Evolutionary conservation across 2,329 filamentous ascomycete genomes (phyloP).

Genomic region (Coniochaeta prunicola): DNA sequence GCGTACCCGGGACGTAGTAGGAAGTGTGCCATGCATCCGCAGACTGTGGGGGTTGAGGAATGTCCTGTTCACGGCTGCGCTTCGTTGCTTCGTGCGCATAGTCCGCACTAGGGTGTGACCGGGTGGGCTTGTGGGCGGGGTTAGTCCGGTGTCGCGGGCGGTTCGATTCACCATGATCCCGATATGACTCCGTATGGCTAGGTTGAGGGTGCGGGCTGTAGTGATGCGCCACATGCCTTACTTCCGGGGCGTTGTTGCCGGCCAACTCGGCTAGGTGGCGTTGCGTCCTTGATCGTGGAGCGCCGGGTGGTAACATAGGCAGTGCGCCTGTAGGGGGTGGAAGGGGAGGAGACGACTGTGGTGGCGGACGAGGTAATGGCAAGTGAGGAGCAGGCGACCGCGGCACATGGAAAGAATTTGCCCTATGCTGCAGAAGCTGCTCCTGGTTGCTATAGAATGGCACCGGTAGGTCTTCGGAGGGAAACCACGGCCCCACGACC

Average conservation of each 20-base stretch:
- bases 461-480: not conserved
- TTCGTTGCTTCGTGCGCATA: not conserved
- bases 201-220: not conserved
- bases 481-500: constrained; percentile 1
- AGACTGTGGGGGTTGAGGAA: not conserved
- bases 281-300: not conserved
- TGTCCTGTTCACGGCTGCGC: not conserved
- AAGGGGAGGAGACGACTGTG: not conserved
- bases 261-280: not conserved
- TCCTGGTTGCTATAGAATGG: constrained; percentile 1
- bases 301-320: not conserved
- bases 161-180: not conserved
- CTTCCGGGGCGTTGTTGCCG: not conserved
- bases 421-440: not conserved
- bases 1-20: not conserved
- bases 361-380: not conserved
- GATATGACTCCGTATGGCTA: not conserved
- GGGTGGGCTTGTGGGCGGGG: not conserved
- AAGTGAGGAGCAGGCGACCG: not conserved
- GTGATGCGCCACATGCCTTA: not conserved
- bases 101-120: not conserved
- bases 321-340: not conserved
- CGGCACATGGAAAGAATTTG: not conserved
- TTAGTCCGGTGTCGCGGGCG: not conserved
- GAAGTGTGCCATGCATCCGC: not conserved